Conservation (phyloP, 2,329 filamentous ascomycete genomes). For the Gremmenia infestans region DNA sequence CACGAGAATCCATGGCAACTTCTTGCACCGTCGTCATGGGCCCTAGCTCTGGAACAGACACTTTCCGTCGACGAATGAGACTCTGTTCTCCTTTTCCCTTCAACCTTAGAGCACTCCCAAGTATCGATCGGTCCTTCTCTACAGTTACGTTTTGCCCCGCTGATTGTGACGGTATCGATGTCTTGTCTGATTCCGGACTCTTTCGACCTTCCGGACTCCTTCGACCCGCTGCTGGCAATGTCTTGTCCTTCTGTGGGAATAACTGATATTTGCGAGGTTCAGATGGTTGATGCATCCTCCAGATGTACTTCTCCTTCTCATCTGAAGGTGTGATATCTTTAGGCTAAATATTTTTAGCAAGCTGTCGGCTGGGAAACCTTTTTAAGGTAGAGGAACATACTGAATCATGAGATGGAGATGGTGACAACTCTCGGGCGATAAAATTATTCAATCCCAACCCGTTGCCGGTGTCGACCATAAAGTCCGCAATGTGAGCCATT, state of each 20-base stretch:
- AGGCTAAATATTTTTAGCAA: slow-evolving; percentile 21
- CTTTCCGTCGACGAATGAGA: slow-evolving; percentile 54
- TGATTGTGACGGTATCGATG: slow-evolving; percentile 29
- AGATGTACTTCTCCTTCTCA: slow-evolving; percentile 46
- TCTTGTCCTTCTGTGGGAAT: slow-evolving; percentile 47
- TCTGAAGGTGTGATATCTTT: slow-evolving; percentile 12
- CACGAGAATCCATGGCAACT: slow-evolving; percentile 65
- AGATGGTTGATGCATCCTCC: slow-evolving; percentile 56
- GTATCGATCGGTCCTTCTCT: slow-evolving; percentile 34
- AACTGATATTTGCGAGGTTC: slow-evolving; percentile 53
- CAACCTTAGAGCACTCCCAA: slow-evolving; percentile 41
- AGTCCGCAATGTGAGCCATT: slow-evolving; percentile 61
- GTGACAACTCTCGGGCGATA: slow-evolving; percentile 48
- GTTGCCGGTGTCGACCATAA: slow-evolving; percentile 41
- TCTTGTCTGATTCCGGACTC: slow-evolving; percentile 43
- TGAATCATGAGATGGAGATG: slow-evolving; percentile 35
- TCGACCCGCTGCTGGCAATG: slow-evolving; percentile 33
- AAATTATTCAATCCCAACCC: slow-evolving; percentile 38
- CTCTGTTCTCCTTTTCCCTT: slow-evolving; percentile 56
- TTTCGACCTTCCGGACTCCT: slow-evolving; percentile 46
- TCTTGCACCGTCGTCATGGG: slow-evolving; percentile 67
- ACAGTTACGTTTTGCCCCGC: slow-evolving; percentile 33
- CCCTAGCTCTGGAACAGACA: slow-evolving; percentile 59
- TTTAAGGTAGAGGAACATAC: slow-evolving; percentile 17
- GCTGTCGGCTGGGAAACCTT: neutral